Conservation (phyloP, 148 eudicot genomes). For the Polygonum maritimum region DNA sequence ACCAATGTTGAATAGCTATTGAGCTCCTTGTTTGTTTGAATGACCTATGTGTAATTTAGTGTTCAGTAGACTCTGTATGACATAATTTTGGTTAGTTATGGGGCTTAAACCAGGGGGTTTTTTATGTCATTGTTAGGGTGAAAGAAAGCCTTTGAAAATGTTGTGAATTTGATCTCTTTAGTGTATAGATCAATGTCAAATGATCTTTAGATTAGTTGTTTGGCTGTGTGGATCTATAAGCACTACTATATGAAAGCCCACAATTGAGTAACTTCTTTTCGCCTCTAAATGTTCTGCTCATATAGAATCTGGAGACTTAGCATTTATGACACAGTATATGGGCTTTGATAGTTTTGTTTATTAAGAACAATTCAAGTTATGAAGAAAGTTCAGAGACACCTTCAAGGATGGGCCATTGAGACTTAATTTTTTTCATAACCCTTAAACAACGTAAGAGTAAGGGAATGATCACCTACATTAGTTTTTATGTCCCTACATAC, state of each 20-base stretch:
- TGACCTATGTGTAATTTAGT: not conserved
- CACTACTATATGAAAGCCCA: not conserved
- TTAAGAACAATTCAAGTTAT: not conserved
- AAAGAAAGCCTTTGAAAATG: slow-evolving; percentile 48
- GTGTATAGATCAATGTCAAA: slow-evolving; percentile 22
- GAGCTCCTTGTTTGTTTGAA: not conserved
- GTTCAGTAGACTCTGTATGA: not conserved
- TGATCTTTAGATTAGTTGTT: not conserved
- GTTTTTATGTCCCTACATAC: too few species aligned
- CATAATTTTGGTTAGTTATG: not conserved
- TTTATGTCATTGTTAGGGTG: slow-evolving; percentile 40
- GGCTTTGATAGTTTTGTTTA: not conserved
- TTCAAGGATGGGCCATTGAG: too few species aligned
- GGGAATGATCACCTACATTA: too few species aligned
- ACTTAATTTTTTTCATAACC: too few species aligned
- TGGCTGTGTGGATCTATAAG: not conserved
- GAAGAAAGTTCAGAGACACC: not conserved
- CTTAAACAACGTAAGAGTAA: too few species aligned
- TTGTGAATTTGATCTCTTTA: slow-evolving; percentile 62
- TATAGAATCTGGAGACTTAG: too few species aligned
- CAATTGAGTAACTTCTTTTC: not conserved
- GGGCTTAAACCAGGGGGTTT: slow-evolving; percentile 18
- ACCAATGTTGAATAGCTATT: not conserved
- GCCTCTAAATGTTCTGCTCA: not conserved
- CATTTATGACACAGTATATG: too few species aligned